These are phyloP conservation scores for Mariannaea sp. DNA, from an alignment of 2,329 filamentous ascomycete genomes.

Conservation along the genomic window DNA sequence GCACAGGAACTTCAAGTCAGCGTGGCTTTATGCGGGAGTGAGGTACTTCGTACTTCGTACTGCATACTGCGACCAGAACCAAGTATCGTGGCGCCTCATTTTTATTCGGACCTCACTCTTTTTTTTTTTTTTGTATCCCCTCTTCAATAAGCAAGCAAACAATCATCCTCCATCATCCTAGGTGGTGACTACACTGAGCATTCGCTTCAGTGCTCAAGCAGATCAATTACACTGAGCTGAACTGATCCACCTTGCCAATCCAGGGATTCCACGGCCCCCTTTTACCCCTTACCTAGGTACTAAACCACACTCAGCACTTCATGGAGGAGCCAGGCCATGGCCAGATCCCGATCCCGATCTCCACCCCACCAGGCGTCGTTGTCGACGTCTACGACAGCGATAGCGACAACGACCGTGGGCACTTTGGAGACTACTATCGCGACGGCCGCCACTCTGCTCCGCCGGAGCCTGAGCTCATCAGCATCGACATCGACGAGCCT, in stretches of 20 bases:
- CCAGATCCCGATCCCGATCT: constrained; percentile 25
- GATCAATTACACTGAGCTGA: not conserved
- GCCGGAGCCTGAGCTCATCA: constrained; percentile 12
- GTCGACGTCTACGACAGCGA: constrained; percentile 26
- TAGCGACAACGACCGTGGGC: constrained; percentile 28
- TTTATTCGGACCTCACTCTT: too few species aligned
- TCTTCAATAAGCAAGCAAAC: too few species aligned
- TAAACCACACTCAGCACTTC: constrained; percentile 10
- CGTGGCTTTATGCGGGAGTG: too few species aligned
- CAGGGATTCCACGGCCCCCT: constrained; percentile 11
- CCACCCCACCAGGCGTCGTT: constrained; percentile 36
- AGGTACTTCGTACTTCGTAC: too few species aligned
- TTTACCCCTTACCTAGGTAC: not conserved
- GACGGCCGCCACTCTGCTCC: constrained; percentile 2
- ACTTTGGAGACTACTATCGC: constrained; percentile 5
- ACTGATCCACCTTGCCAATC: constrained; percentile 11
- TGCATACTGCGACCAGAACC: too few species aligned
- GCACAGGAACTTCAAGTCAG: too few species aligned
- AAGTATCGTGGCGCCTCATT: too few species aligned
- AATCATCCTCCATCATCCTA: too few species aligned
- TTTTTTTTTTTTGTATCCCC: too few species aligned
- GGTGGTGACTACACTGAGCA: too few species aligned
- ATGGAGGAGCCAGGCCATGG: constrained; percentile 27
- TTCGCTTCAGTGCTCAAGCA: not conserved
- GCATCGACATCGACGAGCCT: constrained; percentile 16